Base-by-base conservation (phyloP, 2,329 filamentous ascomycete genomes). In the Colletotrichum echinochloae region DNA sequence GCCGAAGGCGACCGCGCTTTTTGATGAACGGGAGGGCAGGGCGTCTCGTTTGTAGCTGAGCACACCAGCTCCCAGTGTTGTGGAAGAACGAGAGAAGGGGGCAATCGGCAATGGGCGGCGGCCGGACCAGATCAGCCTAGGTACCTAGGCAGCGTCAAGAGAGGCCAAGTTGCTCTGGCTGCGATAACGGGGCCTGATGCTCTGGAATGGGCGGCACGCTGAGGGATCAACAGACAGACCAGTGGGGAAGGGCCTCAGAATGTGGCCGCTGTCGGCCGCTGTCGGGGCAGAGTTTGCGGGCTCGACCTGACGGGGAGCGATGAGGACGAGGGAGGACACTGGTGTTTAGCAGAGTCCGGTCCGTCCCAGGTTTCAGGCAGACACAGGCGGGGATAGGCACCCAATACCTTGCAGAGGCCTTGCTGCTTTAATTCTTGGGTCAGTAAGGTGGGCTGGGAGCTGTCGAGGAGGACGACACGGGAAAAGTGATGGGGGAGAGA, bases 151-250 rank as follows among this genome's bases (percentile, higher is more conserved):
- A 33, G 28, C 28, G 28, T 52, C 18, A 18, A 33, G 18, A 54
- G 51, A 37, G n/a, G 56, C 23, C 49, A 18, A 49, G 39, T 33
- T 33, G 39, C 39, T 14, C 41, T 16, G 37, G 55, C 55, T 67
- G 67, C 67, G 67, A 70, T 70, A 70, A 70, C 67, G 67, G 67
- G 66, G 57, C 23, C 18, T 30, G n/a, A 20, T 51, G 64, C 57
- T 62, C 57, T 70, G 57, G 48, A 49, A 28, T 57, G 61, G 57
- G 57, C 18, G 56, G 44, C 23, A 33, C 37, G 33, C 26, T 28
- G 49, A 33, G 52, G 18, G 30, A 57, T 30, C 11, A n/a, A 20
- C 28, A 46, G 57, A 57, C 44, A 57, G 18, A 41, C 44, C 49
- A 57, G 67, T 62, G 67, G 67, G 18, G 67, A 70, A 52, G 33